These are phyloP conservation scores for Chamaenerion angustifolium DNA, from an alignment of 345 rosid genomes.

Conservation along the genomic window DNA sequence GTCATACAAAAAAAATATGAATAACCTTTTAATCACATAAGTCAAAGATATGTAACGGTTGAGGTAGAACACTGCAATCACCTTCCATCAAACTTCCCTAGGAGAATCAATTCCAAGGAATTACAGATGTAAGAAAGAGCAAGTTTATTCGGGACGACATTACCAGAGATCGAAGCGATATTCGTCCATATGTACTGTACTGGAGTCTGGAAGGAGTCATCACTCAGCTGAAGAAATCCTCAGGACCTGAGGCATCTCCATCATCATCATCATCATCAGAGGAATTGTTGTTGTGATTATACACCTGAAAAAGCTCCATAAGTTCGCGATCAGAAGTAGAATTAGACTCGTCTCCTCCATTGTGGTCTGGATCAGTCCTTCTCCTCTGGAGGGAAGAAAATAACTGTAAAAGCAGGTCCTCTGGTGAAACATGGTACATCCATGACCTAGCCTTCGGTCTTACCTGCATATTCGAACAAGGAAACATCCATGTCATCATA, in stretches of 20 bases:
- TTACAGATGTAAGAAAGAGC: not conserved
- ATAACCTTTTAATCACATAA: too few species aligned
- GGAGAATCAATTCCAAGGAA: too few species aligned
- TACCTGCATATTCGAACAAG: conserved; percentile 34
- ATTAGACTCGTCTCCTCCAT: not conserved
- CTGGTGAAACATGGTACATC: conserved; percentile 5
- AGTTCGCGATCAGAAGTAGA: not conserved
- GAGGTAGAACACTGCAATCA: too few species aligned
- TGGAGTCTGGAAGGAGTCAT: not conserved
- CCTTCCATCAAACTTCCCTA: too few species aligned
- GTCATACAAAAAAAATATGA: too few species aligned
- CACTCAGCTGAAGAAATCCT: conserved; percentile 7
- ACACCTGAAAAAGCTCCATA: conserved; percentile 1
- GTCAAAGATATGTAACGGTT: too few species aligned
- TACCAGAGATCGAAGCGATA: too few species aligned
- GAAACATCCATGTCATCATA: conserved; percentile 20
- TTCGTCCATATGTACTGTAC: conserved; percentile 4
- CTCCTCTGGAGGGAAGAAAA: conserved; percentile 4
- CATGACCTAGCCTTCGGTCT: conserved; percentile 35
- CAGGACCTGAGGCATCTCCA: conserved; percentile 6
- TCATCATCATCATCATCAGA: conserved; percentile 3
- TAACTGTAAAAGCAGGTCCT: conserved; percentile 5
- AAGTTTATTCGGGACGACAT: not conserved
- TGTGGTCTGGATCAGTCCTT: conserved; percentile 1
- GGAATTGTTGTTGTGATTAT: not conserved